These are phyloP conservation scores for Achlya hypogyna DNA, from an alignment of 352 stramenopile species.

Conservation along the genomic window DNA sequence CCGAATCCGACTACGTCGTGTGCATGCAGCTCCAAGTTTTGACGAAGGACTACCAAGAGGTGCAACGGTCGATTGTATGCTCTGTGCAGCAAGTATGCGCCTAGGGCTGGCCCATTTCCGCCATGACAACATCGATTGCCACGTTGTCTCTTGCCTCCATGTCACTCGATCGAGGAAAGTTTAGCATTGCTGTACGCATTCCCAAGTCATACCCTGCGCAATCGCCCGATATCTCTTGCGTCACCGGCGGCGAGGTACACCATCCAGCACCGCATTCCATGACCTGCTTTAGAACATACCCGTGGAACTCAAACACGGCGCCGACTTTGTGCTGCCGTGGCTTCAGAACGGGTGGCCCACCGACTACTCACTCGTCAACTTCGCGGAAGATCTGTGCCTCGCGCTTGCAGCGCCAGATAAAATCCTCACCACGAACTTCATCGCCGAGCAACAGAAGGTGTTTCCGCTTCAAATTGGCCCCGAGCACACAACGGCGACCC, in stretches of 20 bases:
- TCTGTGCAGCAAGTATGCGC: neutral
- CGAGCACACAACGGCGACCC: neutral
- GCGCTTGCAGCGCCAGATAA: neutral
- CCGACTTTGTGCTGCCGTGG: slow-evolving; percentile 39
- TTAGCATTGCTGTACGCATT: slow-evolving; percentile 20
- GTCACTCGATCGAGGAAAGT: slow-evolving; percentile 22
- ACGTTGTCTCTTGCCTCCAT: slow-evolving; percentile 32
- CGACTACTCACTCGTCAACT: slow-evolving; percentile 37
- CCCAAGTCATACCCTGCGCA: slow-evolving; percentile 15
- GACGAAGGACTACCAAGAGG: slow-evolving; percentile 17
- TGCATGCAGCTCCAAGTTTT: slow-evolving; percentile 20
- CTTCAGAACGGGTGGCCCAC: slow-evolving; percentile 41
- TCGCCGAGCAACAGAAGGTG: slow-evolving; percentile 6
- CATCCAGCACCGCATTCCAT: neutral
- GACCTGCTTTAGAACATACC: slow-evolving; percentile 39
- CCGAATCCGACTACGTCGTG: slow-evolving; percentile 8
- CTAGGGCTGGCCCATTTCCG: slow-evolving; percentile 8
- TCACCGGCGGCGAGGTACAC: slow-evolving; percentile 21
- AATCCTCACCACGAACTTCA: slow-evolving; percentile 13
- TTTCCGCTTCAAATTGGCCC: slow-evolving; percentile 8
- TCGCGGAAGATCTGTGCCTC: slow-evolving; percentile 44
- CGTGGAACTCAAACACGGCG: slow-evolving; percentile 26
- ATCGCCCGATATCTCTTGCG: slow-evolving; percentile 20
- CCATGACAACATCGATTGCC: slow-evolving; percentile 25
- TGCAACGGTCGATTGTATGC: slow-evolving; percentile 21